Conservation (phyloP, 2,329 filamentous ascomycete species). For the Aspergillus unguis region DNA sequence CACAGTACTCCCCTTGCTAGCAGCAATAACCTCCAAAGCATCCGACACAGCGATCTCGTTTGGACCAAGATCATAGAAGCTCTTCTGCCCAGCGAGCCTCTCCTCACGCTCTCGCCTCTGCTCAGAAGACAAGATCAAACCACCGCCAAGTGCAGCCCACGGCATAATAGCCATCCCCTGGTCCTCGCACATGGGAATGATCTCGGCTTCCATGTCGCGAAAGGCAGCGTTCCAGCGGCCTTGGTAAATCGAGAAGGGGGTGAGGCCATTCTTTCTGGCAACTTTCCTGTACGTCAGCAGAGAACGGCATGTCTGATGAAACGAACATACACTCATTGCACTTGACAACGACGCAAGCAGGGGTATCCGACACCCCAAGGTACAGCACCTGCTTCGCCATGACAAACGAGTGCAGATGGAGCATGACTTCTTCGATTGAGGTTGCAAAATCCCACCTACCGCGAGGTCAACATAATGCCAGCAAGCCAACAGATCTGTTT, state of each 20-base stretch:
- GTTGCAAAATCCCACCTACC: slow-evolving; percentile 11
- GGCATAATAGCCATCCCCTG: slow-evolving; percentile 12
- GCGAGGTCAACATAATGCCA: too few relatives aligned
- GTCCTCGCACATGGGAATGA: slow-evolving; percentile 13
- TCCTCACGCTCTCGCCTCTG: not conserved
- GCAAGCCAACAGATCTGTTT: too few relatives aligned
- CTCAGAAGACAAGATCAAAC: not conserved
- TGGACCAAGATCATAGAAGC: not conserved
- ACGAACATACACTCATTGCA: slow-evolving; percentile 6
- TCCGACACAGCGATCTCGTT: slow-evolving; percentile 6
- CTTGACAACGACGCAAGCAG: slow-evolving; percentile 13
- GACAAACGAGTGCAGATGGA: slow-evolving; percentile 5
- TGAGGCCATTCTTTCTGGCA: slow-evolving; percentile 9
- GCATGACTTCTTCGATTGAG: slow-evolving; percentile 11
- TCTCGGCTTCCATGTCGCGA: slow-evolving; percentile 11
- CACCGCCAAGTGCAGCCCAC: slow-evolving; percentile 8
- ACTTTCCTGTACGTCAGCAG: not conserved
- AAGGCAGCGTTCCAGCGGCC: slow-evolving; percentile 10
- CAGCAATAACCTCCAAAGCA: slow-evolving; percentile 9
- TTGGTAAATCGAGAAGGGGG: slow-evolving; percentile 12
- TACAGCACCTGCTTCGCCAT: slow-evolving; percentile 12
- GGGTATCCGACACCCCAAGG: slow-evolving; percentile 10
- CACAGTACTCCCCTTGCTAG: not conserved
- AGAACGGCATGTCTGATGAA: not conserved
- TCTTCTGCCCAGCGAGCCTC: not conserved